Evolutionary conservation across 129 eudicot genomes (phyloP), one percentile per base, ranked within the genome.

Genomic region (Chrysanthemum seticuspe): DNA sequence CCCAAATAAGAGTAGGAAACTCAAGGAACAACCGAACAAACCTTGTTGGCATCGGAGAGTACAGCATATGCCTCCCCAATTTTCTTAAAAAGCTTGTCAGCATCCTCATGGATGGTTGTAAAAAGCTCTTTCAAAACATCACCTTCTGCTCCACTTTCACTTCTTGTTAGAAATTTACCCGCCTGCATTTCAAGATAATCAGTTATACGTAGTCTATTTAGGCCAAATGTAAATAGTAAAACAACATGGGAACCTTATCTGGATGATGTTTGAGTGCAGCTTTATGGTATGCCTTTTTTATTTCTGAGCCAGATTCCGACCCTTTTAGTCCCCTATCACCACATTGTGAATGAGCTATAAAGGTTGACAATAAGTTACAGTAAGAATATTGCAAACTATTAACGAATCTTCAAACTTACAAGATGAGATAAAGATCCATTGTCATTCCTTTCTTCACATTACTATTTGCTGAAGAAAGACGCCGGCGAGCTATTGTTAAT

Each of bases 191-290:
- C 45, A 67, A 21, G 61, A 64, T 49, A 76, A 58, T 44, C 55
- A 59, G 61, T 49, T 62, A 76, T 59, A 59, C 23, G 29, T 61
- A 72, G 40, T 5, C 18, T 9, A 23, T 13, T 54, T 15, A 21
- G 15, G 5, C 12, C 62, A 49, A n/a, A 0, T n/a, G 2, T 4
- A 8, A 7, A 60, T 51, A 47, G 36, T 13, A 5, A 51, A 9
- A 55, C 34, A 14, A 23, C 18, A 67, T 19, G 3, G 25, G 5
- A 54, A 93, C 98, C 98, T 93, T 93, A 86, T 93, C 98, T 44
- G 98, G 97, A 65, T 93, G 98, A 79, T 93, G 98, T 73, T 76
- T 82, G 54, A 93, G 97, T 70, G 98, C 98, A 55, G 98, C 97
- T 81, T 83, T 93, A 51, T 88, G 83, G 71, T 93, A 93, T 57